phyloP scores from a whole-genome alignment of 2,329 filamentous ascomycete species.

The Colletotrichum neosansevieriae region DNA sequence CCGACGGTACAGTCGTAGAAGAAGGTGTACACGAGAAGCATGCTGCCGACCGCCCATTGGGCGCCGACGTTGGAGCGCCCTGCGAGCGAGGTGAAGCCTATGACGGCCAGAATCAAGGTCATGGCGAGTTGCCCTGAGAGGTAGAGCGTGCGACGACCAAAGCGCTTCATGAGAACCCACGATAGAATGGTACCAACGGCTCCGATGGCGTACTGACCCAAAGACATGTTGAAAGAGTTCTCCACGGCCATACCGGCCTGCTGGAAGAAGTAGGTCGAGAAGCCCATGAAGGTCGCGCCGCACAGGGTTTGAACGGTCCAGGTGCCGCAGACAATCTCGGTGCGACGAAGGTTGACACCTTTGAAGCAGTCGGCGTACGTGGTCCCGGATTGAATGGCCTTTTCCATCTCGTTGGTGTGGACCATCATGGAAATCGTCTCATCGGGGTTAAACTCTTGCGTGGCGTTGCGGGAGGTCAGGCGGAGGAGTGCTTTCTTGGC shows the following conservation, averaged over 20 bases:
- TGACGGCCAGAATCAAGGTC: slow-evolving; percentile 53
- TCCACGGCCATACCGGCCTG: slow-evolving; percentile 55
- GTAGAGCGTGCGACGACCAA: slow-evolving; percentile 60
- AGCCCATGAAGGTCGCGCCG: slow-evolving; percentile 52
- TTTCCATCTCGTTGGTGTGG: slow-evolving; percentile 63
- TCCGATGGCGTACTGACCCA: slow-evolving; percentile 58
- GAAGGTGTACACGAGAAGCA: slow-evolving; percentile 59
- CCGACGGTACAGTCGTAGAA: slow-evolving; percentile 61
- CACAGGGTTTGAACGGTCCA: slow-evolving; percentile 57
- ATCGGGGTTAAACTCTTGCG: slow-evolving; percentile 52
- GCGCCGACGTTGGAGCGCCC: slow-evolving; percentile 58
- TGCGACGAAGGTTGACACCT: slow-evolving; percentile 58
- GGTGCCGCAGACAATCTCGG: slow-evolving; percentile 56
- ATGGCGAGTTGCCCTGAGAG: slow-evolving; percentile 56
- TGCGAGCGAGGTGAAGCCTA: slow-evolving; percentile 59
- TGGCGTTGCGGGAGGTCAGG: slow-evolving; percentile 50
- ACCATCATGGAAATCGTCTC: slow-evolving; percentile 64
- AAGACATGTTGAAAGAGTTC: slow-evolving; percentile 54
- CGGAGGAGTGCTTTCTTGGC: slow-evolving; percentile 54
- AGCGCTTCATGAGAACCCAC: slow-evolving; percentile 58
- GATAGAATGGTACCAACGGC: slow-evolving; percentile 59
- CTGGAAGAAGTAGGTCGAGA: slow-evolving; percentile 56
- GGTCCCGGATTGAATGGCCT: slow-evolving; percentile 53
- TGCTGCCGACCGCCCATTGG: slow-evolving; percentile 60
- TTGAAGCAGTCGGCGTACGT: slow-evolving; percentile 62